Base-by-base conservation (phyloP, 768 basidiomycete species). In the Mycena venus region DNA sequence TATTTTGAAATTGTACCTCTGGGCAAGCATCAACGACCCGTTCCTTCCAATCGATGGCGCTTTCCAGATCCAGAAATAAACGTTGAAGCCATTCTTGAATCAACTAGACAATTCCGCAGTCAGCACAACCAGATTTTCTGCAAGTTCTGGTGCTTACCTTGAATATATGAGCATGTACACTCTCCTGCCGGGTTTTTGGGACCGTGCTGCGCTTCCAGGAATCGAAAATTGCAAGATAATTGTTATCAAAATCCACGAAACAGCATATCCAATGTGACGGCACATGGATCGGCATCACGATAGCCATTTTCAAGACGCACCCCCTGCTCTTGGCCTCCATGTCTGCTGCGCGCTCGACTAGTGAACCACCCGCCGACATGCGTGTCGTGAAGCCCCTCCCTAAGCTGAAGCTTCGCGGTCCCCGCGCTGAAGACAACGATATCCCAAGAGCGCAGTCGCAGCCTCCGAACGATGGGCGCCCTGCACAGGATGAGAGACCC, bases 11-110 rank as follows among this genome's bases (percentile, higher is more conserved):
- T 7, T 19, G 42, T 56, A 76, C 47, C 49, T 51, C 23, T 15
- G 63, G 63, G 14, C 63, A 65, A 36, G 63, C 31, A 36, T 65
- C 63, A 12, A 65, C n/a, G n/a, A 8, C 1, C 63, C 63, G 53
- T 34, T 65, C 63, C 29, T 4, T 15, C 63, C 63, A 65, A n/a
- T 65, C 49, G 17, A 65, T 65, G 3, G 6, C 63, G 27, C 32
- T 34, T 4, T 65, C 44, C 31, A 65, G 44, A 36, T n/a, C 36
- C 9, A 65, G 63, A 17, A 65, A 65, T 8, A 65, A 17, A 27
- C 63, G 63, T 7, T 65, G 63, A 1, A 65, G 36, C 47, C 63
- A 64, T 36, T 65, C 63, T 25, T 25, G 27, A 25, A 65, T 49
- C 34, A 65, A 51, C 63, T 65, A 19, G 14, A 38, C 36, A 10